Evolutionary conservation across 345 rosid species (phyloP).

Genomic region (Eucalyptus cladocalyx): DNA sequence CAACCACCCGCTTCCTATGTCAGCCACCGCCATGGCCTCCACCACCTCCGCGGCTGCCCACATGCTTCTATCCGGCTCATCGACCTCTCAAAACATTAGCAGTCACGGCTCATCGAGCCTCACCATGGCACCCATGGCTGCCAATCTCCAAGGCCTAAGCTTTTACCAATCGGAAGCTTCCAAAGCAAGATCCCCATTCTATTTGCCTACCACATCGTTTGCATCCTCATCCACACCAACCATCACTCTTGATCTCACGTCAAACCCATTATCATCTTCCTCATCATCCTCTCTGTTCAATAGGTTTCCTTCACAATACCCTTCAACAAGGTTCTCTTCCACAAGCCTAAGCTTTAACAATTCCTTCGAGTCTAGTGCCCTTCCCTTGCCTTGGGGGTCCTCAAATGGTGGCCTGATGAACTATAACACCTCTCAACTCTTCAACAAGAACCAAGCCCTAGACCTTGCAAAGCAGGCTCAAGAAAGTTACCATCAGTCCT

Average conservation of each 20-base stretch:
- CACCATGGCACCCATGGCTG: not conserved
- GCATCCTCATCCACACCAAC: constrained; percentile 52
- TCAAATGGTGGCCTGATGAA: not conserved
- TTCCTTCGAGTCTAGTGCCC: not conserved
- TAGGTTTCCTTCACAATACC: not conserved
- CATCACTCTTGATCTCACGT: constrained; percentile 64
- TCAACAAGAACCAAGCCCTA: not conserved
- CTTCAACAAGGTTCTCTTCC: not conserved
- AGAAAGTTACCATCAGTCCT: not conserved
- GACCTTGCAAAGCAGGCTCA: not conserved
- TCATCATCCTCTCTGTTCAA: not conserved
- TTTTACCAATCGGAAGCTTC: constrained; percentile 31
- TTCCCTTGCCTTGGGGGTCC: not conserved
- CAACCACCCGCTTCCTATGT: constrained; percentile 77
- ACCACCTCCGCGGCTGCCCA: constrained; percentile 90
- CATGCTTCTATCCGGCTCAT: constrained; percentile 64
- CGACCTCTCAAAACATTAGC: not conserved
- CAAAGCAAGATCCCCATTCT: constrained; percentile 19
- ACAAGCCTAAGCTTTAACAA: not conserved
- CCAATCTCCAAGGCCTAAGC: constrained; percentile 37
- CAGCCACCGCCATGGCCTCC: constrained; percentile 97
- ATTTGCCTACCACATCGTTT: constrained; percentile 32
- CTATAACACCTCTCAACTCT: not conserved
- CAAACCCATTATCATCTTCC: constrained; percentile 4
- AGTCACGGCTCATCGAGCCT: not conserved